Base-by-base conservation (phyloP, 2,329 filamentous ascomycete genomes). In the Hypocreales sp. region DNA sequence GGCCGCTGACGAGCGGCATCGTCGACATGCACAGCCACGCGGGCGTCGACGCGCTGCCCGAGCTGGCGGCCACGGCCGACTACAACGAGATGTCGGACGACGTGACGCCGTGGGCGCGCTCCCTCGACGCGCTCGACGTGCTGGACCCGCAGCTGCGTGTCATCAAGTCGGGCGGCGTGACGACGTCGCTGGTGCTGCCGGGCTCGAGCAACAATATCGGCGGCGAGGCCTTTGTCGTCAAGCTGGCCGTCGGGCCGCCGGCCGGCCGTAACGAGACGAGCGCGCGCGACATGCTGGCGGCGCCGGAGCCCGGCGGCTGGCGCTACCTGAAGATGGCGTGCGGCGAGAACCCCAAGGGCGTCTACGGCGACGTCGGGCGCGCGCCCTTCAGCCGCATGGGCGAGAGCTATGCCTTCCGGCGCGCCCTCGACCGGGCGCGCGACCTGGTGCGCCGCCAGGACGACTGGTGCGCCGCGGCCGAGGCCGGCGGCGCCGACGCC, bases 281-380 rank as follows among this genome's bases (percentile, higher is more conserved):
- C 28, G 69, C 67, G 3, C 51, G 58, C 15, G 67, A 77, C 36
- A 60, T 79, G 55, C 56, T 79, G 8, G 74, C 75, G 2, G 71
- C 78, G 27, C 73, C 73, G 1, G 72, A 75, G 22, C 58, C 18
- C 7, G 7, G 60, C 14, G 67, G 56, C 33, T 76, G 72, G 67
- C 61, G 76, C 13, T 80, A 77, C 46, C 76, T 81, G 61, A 80
- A 81, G 53, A 80, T 80, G 74, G 76, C 76, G 0, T 80, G 74
- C 36, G 75, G 75, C 20, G 75, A 80, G 49, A 80, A 80, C 39
- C 56, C 74, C 2, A 78, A 78, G 51, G 52, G 60, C 1, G 53
- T 70, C 1, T 75, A 78, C 33, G 72, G 72, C 8, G 56, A 55
- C 24, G 41, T 52, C 5, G 69, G 68, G 15, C 56, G 61, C 27